Evolutionary conservation across 345 rosid genomes (phyloP).

Genomic region (Clarkia xantiana): DNA sequence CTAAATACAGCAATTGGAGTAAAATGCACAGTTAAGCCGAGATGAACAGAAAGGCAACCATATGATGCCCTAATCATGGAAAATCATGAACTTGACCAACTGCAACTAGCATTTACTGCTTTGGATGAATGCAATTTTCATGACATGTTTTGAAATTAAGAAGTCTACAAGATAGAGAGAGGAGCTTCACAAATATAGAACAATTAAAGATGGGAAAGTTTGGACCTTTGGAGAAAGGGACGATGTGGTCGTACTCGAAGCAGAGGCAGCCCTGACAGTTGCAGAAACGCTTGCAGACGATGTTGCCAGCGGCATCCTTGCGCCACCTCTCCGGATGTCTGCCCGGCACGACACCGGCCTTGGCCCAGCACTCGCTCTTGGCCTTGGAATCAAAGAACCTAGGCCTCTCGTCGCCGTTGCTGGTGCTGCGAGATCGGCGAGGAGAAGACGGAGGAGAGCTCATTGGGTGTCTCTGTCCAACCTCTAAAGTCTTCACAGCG

Average conservation of each 20-base stretch:
- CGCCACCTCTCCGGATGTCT: slow-evolving; percentile 98
- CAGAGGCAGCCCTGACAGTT: slow-evolving; percentile 90
- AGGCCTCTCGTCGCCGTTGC: slow-evolving; percentile 36
- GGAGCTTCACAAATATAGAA: not conserved
- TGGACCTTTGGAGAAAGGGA: slow-evolving; percentile 79
- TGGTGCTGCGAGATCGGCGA: slow-evolving; percentile 4
- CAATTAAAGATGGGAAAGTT: not conserved
- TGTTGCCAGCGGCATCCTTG: slow-evolving; percentile 76
- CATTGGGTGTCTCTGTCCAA: not conserved
- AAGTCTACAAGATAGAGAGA: not conserved
- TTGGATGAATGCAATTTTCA: too few relatives aligned
- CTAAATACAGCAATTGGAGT: too few relatives aligned
- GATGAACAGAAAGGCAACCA: too few relatives aligned
- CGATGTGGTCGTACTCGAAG: slow-evolving; percentile 84
- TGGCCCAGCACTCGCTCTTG: slow-evolving; percentile 62
- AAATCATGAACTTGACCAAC: too few relatives aligned
- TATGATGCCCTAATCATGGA: too few relatives aligned
- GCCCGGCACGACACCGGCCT: slow-evolving; percentile 59
- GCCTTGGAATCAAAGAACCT: slow-evolving; percentile 62
- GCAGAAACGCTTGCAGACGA: slow-evolving; percentile 77
- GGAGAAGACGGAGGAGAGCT: slow-evolving; percentile 8
- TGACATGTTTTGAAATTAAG: not conserved
- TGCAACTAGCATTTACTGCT: too few relatives aligned
- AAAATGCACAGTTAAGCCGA: too few relatives aligned
- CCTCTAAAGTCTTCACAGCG: too few relatives aligned